Percentiles rank a stretch among this genome's conserved stretches.
These are phyloP conservation scores for Carex arenaria DNA, from an alignment of 202 grass and related monocot species.

Conservation along the genomic window DNA sequence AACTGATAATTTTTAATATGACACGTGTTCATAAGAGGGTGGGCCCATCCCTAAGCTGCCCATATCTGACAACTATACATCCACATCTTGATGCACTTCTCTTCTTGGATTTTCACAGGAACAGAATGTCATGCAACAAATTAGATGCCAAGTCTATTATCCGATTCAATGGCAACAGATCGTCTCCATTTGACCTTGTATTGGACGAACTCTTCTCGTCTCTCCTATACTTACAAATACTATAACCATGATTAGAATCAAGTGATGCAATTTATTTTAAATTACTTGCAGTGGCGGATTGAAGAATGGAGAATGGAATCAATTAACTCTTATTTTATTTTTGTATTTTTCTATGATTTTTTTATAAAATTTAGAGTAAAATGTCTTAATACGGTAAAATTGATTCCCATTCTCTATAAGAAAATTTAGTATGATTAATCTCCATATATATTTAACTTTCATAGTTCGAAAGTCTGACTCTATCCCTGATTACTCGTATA, in stretches of 20 bases:
- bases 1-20: not conserved
- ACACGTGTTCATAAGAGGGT: not conserved
- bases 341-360: too few species aligned
- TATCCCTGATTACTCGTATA: too few species aligned
- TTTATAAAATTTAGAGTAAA: too few species aligned
- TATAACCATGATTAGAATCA: not conserved
- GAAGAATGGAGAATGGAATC: too few species aligned
- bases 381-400: too few species aligned
- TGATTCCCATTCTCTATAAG: too few species aligned
- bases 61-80: constrained; percentile 8
- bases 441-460: too few species aligned
- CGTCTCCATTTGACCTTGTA: not conserved
- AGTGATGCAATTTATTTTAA: not conserved
- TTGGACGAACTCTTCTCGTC: not conserved
- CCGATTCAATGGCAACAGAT: not conserved
- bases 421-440: too few species aligned
- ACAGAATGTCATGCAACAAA: not conserved
- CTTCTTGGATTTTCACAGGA: not conserved
- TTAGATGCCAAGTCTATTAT: not conserved
- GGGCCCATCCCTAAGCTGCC: not conserved
- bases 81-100: not conserved
- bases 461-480: too few species aligned
- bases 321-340: too few species aligned
- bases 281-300: too few species aligned
- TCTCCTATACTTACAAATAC: not conserved